Evolutionary conservation across 192 early-diverging fungal genomes (phyloP).

Genomic region (Hyaloraphidium curvatum): DNA sequence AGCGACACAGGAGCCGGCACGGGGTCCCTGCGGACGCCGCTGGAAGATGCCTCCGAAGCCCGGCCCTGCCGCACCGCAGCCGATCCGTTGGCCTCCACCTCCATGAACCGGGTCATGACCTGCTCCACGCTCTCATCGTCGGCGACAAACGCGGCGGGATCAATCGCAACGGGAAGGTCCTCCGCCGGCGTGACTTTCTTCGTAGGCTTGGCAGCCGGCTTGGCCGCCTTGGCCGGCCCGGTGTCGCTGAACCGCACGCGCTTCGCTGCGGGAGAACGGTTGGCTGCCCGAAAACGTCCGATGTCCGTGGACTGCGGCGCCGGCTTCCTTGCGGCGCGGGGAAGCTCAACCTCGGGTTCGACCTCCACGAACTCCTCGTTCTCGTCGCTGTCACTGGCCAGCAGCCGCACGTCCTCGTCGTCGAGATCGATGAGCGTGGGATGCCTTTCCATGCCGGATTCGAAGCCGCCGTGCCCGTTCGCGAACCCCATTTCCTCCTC

Average conservation of each 20-base stretch:
- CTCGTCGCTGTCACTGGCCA: conserved; percentile 17
- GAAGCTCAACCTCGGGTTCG: no score
- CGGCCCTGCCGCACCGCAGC: no score
- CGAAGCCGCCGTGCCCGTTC: background rate
- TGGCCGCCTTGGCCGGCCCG: no score
- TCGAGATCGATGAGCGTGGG: conserved; percentile 5
- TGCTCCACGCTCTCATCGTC: conserved; percentile 26
- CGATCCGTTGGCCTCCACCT: conserved; percentile 13
- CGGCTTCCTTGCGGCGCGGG: no score
- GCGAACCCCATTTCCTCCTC: background rate
- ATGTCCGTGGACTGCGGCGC: no score
- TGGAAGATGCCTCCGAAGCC: no score
- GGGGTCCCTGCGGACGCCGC: no score
- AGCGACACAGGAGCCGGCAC: no score
- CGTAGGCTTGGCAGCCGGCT: no score
- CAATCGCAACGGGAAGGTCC: background rate
- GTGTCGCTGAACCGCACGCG: no score
- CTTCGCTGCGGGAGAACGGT: no score
- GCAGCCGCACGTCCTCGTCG: conserved; percentile 8
- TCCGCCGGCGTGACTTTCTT: conserved; percentile 13
- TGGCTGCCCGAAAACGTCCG: no score
- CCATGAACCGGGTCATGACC: conserved; percentile 21
- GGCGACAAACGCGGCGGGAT: conserved; percentile 16
- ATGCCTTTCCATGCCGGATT: background rate
- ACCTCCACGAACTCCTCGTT: conserved; percentile 39